Percentiles rank a stretch among this genome's conserved stretches.
Evolutionary conservation across 441 rosid genomes (phyloP).

Genomic region (Gossypium aridum): DNA sequence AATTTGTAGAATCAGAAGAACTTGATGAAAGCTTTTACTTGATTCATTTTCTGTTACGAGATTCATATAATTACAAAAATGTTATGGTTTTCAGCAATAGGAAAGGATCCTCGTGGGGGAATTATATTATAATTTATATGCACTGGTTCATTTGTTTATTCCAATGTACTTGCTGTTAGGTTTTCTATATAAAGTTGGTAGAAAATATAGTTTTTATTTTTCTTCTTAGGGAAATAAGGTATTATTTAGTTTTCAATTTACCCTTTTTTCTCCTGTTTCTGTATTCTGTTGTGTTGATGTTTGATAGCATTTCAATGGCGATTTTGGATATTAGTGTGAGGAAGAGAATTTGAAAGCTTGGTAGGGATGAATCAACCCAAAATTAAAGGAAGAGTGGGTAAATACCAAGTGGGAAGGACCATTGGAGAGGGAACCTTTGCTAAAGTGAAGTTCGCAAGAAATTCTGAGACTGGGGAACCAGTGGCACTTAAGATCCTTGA

Average conservation of each 20-base stretch:
- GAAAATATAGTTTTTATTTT: neutral
- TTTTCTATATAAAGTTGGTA: neutral
- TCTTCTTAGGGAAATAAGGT: too few species aligned
- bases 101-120: neutral
- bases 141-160: neutral
- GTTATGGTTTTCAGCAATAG: neutral
- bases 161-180: neutral
- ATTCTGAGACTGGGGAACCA: conserved; percentile 71
- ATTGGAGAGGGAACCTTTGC: conserved; percentile 98
- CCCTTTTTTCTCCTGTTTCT: neutral
- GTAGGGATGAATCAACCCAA: conserved; percentile 68
- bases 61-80: neutral
- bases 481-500: conserved; percentile 96
- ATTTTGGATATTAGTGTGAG: conserved; percentile 10
- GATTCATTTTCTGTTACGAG: too few species aligned
- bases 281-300: neutral
- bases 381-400: conserved; percentile 80
- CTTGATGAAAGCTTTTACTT: neutral
- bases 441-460: conserved; percentile 88
- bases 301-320: neutral
- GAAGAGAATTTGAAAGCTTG: conserved; percentile 12
- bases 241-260: neutral
- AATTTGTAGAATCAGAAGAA: neutral
- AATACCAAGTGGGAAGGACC: conserved; percentile 90
- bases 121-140: neutral